Evolutionary conservation across 2,329 filamentous ascomycete genomes (phyloP).

Genomic region (Calonectria pauciramosa): DNA sequence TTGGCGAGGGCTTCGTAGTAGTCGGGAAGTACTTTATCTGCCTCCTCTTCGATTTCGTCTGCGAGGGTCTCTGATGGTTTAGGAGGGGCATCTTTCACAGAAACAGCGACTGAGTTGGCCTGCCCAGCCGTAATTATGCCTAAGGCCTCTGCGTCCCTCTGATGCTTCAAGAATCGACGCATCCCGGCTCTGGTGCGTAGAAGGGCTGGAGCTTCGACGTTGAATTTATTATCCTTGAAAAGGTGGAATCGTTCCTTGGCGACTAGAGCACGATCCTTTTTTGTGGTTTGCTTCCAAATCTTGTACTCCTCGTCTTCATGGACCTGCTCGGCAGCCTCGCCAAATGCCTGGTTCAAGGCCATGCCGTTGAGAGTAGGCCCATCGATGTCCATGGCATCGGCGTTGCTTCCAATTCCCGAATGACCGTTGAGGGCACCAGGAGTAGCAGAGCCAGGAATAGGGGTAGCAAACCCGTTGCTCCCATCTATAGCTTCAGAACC

Average conservation of each 20-base stretch:
- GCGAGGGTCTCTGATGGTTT: conserved; percentile 81
- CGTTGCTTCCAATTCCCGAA: conserved; percentile 78
- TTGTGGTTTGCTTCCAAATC: conserved; percentile 98
- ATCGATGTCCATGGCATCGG: conserved; percentile 90
- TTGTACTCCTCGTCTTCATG: conserved; percentile 96
- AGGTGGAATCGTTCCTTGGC: conserved; percentile 89
- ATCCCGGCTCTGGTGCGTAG: conserved; percentile 89
- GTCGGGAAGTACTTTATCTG: conserved; percentile 88
- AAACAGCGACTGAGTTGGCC: conserved; percentile 53
- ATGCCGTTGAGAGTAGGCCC: conserved; percentile 78
- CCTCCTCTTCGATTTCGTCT: conserved; percentile 93
- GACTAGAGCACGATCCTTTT: conserved; percentile 90
- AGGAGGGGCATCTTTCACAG: conserved; percentile 63
- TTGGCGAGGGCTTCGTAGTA: conserved; percentile 92
- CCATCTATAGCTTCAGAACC: conserved; percentile 86
- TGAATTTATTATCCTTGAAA: conserved; percentile 87
- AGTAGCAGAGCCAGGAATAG: conserved; percentile 80
- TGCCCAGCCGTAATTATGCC: conserved; percentile 55
- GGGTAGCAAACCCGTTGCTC: conserved; percentile 89
- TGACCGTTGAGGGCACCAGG: conserved; percentile 79
- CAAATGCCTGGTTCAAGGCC: conserved; percentile 73
- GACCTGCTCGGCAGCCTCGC: conserved; percentile 78
- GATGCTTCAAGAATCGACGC: conserved; percentile 86
- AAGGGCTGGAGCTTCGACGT: conserved; percentile 88
- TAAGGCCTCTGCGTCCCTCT: conserved; percentile 74